phyloP scores from a whole-genome alignment of 2,329 filamentous ascomycete species.

The Nemania serpens region DNA sequence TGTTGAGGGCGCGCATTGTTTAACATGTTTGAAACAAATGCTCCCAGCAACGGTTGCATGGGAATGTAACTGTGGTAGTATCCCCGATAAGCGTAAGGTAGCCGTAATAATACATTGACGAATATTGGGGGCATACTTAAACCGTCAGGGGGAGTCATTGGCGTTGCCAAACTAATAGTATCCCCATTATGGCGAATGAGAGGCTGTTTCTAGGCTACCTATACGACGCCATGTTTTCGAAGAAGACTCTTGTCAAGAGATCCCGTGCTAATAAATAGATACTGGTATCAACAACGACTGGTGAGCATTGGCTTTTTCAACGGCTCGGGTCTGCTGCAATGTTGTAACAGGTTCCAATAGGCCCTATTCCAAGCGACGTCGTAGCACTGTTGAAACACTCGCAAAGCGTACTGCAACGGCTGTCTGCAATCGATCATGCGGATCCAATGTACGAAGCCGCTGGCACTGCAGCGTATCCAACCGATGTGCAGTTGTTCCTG shows the following conservation, averaged over 20 bases:
- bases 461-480: constrained; percentile 6
- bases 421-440: constrained; percentile 21
- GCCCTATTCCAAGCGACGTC: constrained; percentile 11
- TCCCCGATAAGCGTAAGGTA: constrained; percentile 16
- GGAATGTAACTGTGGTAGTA: constrained; percentile 9
- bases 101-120: constrained; percentile 15
- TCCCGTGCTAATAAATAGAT: background rate
- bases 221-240: too few species aligned
- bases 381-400: constrained; percentile 12
- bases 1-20: constrained; percentile 9
- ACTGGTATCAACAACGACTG: constrained; percentile 2
- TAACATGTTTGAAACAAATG: constrained; percentile 25
- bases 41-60: constrained; percentile 11
- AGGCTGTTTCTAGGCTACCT: constrained; percentile 20
- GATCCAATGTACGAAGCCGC: constrained; percentile 22
- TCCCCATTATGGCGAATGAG: constrained; percentile 16
- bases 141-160: constrained; percentile 30
- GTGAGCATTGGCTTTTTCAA: constrained; percentile 11
- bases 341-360: constrained; percentile 9
- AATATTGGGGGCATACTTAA: constrained; percentile 7
- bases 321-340: constrained; percentile 23
- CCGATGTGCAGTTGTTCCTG: background rate
- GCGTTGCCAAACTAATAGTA: constrained; percentile 27
- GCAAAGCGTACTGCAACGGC: constrained; percentile 12
- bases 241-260: constrained; percentile 6